Base-by-base conservation (phyloP, 2,329 filamentous ascomycete species). In the Zasmidium angulare region DNA sequence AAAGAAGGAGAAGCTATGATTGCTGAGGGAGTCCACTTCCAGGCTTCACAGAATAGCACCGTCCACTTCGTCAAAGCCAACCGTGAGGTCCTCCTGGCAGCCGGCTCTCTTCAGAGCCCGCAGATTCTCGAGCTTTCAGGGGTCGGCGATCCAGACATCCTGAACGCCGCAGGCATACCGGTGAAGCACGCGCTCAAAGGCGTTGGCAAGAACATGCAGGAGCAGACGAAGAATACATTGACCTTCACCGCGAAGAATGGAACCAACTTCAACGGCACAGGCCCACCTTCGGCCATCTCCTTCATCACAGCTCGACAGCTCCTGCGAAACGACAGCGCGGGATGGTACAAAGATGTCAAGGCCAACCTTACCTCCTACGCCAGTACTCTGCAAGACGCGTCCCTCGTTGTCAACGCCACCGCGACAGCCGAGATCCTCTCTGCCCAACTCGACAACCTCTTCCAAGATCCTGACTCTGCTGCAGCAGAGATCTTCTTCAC, bases 71-170 rank as follows among this genome's bases (percentile, higher is more conserved):
- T 58, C 12, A 70, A 66, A 4, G 74, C 68, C 64, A 66, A 60
- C 11, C 77, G 50, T 72, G 77, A 2, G 75, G 79, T 4, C 11
- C 79, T 89, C 31, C 69, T 89, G 1, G 81, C 81, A 2, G 84
- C 84, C 0, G 86, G 86, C 0, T 81, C 78, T 29, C 74, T 83
- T 36, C 79, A 81, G 68, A 85, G 81, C 14, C 86, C 81, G 3
- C 84, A 82, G 69, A 74, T 85, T 12, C 79, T 83, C 20, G 85
- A 89, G 62, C 75, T 87, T 1, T 87, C 84, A 0, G 86, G 86
- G 0, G 78, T 89, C 24, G 86, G 86, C 2, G 29, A 50, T 53
- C 57, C 53, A 46, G 54, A 59, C 21, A 48, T 63, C 12, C 60
- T 66, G 7, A 17, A 24, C 17, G 58, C 58, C 12, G 62, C 62